A percentile compares a stretch with the other conserved stretches of the same genome.
phyloP scores from a whole-genome alignment of 352 stramenopile species.

The Phytophthora kernoviae region DNA sequence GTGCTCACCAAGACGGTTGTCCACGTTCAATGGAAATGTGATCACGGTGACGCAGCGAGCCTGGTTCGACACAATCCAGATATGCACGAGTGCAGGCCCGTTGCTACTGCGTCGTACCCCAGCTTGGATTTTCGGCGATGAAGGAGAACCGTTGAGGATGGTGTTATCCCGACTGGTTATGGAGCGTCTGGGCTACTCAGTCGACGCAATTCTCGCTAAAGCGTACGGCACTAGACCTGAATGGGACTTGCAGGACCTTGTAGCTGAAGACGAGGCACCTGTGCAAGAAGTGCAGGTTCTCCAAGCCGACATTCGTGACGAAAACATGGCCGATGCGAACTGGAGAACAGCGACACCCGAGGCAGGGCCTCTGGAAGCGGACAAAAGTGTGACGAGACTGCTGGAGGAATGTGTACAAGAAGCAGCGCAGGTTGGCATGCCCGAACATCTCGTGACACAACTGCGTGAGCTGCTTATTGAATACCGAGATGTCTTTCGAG shows the following conservation, averaged over 20 bases:
- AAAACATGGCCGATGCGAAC: no score
- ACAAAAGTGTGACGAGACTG: no score
- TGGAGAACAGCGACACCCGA: not conserved
- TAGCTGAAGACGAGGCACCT: not conserved
- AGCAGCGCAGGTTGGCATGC: not conserved
- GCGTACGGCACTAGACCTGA: not conserved
- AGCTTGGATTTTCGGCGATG: not conserved
- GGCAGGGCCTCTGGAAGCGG: no score
- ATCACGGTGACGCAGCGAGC: not conserved
- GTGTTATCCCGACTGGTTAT: not conserved
- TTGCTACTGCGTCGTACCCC: not conserved
- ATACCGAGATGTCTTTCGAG: constrained; percentile 4
- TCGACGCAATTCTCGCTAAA: not conserved
- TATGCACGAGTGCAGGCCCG: not conserved
- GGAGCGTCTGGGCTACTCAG: not conserved
- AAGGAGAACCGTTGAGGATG: not conserved
- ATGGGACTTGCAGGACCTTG: not conserved
- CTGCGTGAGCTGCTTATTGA: no score
- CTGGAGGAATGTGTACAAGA: no score
- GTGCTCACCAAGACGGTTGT: no score
- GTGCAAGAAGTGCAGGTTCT: not conserved
- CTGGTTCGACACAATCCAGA: not conserved
- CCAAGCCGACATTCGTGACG: no score
- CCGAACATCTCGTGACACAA: no score
- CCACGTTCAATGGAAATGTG: not conserved